phyloP scores from a whole-genome alignment of 2,329 filamentous ascomycete species.

The Trichophyton benhamiae region DNA sequence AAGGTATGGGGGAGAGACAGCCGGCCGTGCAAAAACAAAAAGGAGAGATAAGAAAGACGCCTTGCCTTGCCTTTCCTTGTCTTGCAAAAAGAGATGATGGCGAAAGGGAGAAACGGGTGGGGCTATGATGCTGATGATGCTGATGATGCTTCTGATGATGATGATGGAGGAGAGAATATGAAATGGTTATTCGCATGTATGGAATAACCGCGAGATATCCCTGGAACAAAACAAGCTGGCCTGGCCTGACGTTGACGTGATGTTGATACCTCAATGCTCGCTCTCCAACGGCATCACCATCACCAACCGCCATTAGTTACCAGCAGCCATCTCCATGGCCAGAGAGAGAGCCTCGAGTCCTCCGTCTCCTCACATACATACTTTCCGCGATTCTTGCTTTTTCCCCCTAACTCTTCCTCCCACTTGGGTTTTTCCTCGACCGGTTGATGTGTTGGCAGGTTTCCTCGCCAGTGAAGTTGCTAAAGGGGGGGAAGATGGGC shows the following conservation, averaged over 20 bases:
- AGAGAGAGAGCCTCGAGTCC: too few relatives aligned
- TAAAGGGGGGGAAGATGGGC: too few relatives aligned
- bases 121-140: not conserved
- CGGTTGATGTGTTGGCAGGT: conserved; percentile 73
- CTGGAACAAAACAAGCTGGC: not conserved
- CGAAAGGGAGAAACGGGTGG: not conserved
- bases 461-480: conserved; percentile 63
- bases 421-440: conserved; percentile 12
- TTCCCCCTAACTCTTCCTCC: conserved; percentile 5
- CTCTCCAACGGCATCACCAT: too few relatives aligned
- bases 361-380: not conserved
- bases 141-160: too few relatives aligned
- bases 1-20: not conserved
- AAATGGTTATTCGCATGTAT: not conserved
- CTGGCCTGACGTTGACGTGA: too few relatives aligned
- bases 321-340: too few relatives aligned
- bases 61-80: conserved; percentile 6
- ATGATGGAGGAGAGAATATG: too few relatives aligned
- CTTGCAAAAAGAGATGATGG: conserved; percentile 10
- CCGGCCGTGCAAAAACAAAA: not conserved
- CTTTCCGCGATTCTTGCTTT: not conserved
- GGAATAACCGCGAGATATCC: not conserved
- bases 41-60: not conserved
- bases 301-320: too few relatives aligned
- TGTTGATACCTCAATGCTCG: too few relatives aligned